These are phyloP conservation scores for Aspergillus fumigatus DNA, from an alignment of 2,329 filamentous ascomycete species.

Conservation along the genomic window DNA sequence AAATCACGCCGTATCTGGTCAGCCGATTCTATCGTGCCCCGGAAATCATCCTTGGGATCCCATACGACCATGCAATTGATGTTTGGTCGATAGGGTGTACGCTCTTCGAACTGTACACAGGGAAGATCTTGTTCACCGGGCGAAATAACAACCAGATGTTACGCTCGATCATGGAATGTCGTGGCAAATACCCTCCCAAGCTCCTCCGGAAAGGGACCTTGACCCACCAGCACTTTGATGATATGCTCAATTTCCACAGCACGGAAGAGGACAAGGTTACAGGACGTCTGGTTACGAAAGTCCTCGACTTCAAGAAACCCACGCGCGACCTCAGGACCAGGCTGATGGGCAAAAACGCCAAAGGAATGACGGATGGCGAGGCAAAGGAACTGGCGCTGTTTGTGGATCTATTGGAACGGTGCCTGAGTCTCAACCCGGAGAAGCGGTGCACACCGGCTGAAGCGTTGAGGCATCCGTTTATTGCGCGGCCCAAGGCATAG, in stretches of 20 bases:
- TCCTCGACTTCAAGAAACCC: slow-evolving; percentile 58
- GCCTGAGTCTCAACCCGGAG: slow-evolving; percentile 83
- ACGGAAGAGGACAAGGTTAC: slow-evolving; percentile 84
- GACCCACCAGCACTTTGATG: slow-evolving; percentile 75
- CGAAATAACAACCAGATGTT: slow-evolving; percentile 99
- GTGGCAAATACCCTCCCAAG: slow-evolving; percentile 87
- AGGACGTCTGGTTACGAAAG: slow-evolving; percentile 61
- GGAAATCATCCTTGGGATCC: slow-evolving; percentile 95
- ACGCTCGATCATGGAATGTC: slow-evolving; percentile 89
- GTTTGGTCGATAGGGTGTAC: slow-evolving; percentile 99
- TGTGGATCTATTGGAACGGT: slow-evolving; percentile 81
- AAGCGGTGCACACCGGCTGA: slow-evolving; percentile 84
- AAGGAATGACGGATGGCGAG: slow-evolving; percentile 69
- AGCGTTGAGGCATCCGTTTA: slow-evolving; percentile 85
- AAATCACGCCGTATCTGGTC: slow-evolving; percentile 90
- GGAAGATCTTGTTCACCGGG: slow-evolving; percentile 93
- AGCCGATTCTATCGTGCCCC: slow-evolving; percentile 96
- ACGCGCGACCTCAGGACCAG: slow-evolving; percentile 77
- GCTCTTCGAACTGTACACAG: slow-evolving; percentile 92
- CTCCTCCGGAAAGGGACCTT: slow-evolving; percentile 78
- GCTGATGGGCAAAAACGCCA: slow-evolving; percentile 65
- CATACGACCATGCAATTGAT: slow-evolving; percentile 89
- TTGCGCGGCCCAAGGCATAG: slow-evolving; percentile 47
- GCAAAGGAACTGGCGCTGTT: slow-evolving; percentile 76
- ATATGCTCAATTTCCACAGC: slow-evolving; percentile 76